Conservation (phyloP, 1,284 basidiomycete genomes). For the Takashimella tepidaria region DNA sequence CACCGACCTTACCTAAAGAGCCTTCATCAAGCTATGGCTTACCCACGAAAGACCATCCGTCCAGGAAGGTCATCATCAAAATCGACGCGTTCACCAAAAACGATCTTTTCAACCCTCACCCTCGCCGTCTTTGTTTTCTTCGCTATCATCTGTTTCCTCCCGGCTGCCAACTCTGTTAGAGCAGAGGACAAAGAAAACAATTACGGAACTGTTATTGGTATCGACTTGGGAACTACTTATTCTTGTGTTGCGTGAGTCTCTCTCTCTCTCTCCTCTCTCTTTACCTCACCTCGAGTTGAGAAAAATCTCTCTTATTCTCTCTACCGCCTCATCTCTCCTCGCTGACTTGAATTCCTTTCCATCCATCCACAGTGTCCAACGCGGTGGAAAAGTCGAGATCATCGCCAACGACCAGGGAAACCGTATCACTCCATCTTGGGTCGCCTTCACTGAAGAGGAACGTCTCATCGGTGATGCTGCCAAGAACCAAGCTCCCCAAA, state of each 20-base stretch:
- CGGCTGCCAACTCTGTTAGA: slow-evolving; percentile 31
- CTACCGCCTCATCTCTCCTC: not conserved
- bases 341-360: too few species aligned
- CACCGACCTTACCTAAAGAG: too few species aligned
- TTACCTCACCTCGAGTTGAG: too few species aligned
- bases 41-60: slow-evolving; percentile 22
- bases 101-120: slow-evolving; percentile 39
- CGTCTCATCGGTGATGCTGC: slow-evolving; percentile 81
- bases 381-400: slow-evolving; percentile 88
- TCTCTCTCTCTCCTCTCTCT: slow-evolving; percentile 16
- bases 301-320: slow-evolving; percentile 55
- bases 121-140: slow-evolving; percentile 45
- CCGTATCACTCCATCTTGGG: slow-evolving; percentile 95
- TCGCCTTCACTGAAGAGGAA: slow-evolving; percentile 85
- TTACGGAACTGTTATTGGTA: slow-evolving; percentile 86
- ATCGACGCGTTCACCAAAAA: not conserved
- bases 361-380: slow-evolving; percentile 65
- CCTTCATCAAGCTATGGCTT: slow-evolving; percentile 30
- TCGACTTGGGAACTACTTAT: slow-evolving; percentile 58
- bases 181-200: slow-evolving; percentile 52
- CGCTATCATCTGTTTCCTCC: slow-evolving; percentile 47
- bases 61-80: slow-evolving; percentile 22
- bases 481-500: slow-evolving; percentile 75
- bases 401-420: slow-evolving; percentile 97
- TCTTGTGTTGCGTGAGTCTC: slow-evolving; percentile 52